Percentiles rank a stretch among this genome's conserved stretches.
Evolutionary conservation across 2,329 filamentous ascomycete species (phyloP).

Genomic region (Ceratocystiopsis brevicomis): DNA sequence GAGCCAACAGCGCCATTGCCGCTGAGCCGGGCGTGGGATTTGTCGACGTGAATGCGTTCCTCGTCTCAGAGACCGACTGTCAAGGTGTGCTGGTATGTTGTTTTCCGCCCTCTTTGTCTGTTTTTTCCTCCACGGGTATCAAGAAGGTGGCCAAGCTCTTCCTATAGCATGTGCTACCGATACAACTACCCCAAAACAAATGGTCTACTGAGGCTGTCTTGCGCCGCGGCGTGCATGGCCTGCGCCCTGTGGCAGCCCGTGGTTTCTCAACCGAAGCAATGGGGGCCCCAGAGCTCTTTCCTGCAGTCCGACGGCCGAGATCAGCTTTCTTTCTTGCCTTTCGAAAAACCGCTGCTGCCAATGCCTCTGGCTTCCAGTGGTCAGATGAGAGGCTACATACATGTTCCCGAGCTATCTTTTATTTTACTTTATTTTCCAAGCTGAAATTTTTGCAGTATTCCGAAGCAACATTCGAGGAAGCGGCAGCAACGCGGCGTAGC

Average conservation of each 20-base stretch:
- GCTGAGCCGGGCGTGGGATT: constrained; percentile 52
- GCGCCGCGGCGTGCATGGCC: not conserved
- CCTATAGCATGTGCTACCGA: constrained; percentile 42
- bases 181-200: constrained; percentile 48
- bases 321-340: not conserved
- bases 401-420: constrained; percentile 13
- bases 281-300: too few relatives aligned
- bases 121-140: constrained; percentile 20
- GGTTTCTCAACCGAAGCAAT: too few relatives aligned
- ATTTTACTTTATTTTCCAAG: not conserved
- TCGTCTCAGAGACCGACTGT: constrained; percentile 53
- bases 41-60: constrained; percentile 61
- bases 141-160: constrained; percentile 44
- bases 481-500: constrained; percentile 12
- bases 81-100: constrained; percentile 20
- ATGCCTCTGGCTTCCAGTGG: not conserved
- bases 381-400: constrained; percentile 27
- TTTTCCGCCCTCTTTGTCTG: constrained; percentile 6
- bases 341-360: not conserved
- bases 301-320: not conserved
- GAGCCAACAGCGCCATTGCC: constrained; percentile 56
- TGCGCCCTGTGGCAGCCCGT: too few relatives aligned
- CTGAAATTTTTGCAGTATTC: constrained; percentile 19
- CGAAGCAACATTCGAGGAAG: constrained; percentile 14
- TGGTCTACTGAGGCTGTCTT: not conserved